These are phyloP conservation scores for Vickermania spadyakhi DNA, from an alignment of 208 protist genomes.

Conservation along the genomic window DNA sequence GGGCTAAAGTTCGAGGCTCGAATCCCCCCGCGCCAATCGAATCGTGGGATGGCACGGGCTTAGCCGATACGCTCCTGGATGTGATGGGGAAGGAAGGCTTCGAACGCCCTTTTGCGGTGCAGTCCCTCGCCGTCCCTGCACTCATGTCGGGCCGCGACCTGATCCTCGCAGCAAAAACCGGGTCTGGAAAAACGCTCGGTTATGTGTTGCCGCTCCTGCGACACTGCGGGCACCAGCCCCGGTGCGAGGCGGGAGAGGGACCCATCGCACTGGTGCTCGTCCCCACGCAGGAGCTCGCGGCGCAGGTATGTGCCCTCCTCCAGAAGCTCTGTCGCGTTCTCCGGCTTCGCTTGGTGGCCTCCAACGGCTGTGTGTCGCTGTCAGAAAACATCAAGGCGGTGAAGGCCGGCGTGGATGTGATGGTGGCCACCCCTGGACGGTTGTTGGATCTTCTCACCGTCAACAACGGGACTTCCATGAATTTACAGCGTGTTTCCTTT, in stretches of 20 bases:
- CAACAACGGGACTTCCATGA: slow-evolving; percentile 54
- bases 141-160: slow-evolving; percentile 88
- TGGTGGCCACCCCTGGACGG: slow-evolving; percentile 79
- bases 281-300: slow-evolving; percentile 91
- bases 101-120: slow-evolving; percentile 75
- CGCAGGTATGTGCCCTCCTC: slow-evolving; percentile 79
- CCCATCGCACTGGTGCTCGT: slow-evolving; percentile 88
- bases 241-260: slow-evolving; percentile 65
- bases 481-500: slow-evolving; percentile 61
- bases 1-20: slow-evolving; percentile 55
- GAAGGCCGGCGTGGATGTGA: slow-evolving; percentile 61
- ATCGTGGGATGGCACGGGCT: slow-evolving; percentile 67
- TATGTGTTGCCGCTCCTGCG: slow-evolving; percentile 90
- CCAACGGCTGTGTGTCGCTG: slow-evolving; percentile 71
- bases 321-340: slow-evolving; percentile 51
- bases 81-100: slow-evolving; percentile 43
- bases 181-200: slow-evolving; percentile 91
- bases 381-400: slow-evolving; percentile 65
- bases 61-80: slow-evolving; percentile 63
- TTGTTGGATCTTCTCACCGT: slow-evolving; percentile 86
- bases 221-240: slow-evolving; percentile 80
- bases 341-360: slow-evolving; percentile 41
- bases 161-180: slow-evolving; percentile 89
- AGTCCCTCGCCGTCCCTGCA: slow-evolving; percentile 65
- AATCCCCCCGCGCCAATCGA: slow-evolving; percentile 60